Evolutionary conservation across 441 rosid species (phyloP).

Genomic region (Pelargonium citronellum): DNA sequence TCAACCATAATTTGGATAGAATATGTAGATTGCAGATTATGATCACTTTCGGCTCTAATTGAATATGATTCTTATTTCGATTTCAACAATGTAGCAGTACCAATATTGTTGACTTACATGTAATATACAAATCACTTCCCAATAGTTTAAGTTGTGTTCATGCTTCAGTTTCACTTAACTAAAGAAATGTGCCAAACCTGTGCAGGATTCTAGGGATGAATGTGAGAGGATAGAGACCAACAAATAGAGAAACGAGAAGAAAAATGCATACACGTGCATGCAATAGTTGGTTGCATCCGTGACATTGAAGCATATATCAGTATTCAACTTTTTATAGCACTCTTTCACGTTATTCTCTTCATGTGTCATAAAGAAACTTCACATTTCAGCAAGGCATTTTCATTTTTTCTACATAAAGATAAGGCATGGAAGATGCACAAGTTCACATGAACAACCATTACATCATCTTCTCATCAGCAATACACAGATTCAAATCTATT

Average conservation of each 20-base stretch:
- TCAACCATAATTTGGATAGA: neutral
- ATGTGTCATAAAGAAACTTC: neutral
- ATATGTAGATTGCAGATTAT: neutral
- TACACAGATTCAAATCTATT: neutral
- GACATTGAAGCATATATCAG: neutral
- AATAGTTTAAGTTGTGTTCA: neutral
- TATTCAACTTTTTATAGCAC: neutral
- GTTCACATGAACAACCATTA: neutral
- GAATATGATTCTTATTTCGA: no score
- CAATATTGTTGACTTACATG: neutral
- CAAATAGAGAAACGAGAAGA: no score
- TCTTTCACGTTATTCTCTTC: neutral
- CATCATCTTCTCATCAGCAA: no score
- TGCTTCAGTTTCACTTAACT: neutral
- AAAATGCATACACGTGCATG: no score
- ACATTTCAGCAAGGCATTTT: neutral
- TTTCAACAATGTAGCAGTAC: neutral
- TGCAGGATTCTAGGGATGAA: no score
- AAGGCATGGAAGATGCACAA: constrained; percentile 19
- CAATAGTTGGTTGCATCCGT: neutral
- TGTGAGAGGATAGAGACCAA: no score
- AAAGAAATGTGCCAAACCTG: no score
- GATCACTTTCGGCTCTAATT: no score
- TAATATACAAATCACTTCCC: neutral
- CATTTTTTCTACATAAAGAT: constrained; percentile 14